Conservation (phyloP, 2,329 filamentous ascomycete genomes). For the Colletotrichum orbiculare region DNA sequence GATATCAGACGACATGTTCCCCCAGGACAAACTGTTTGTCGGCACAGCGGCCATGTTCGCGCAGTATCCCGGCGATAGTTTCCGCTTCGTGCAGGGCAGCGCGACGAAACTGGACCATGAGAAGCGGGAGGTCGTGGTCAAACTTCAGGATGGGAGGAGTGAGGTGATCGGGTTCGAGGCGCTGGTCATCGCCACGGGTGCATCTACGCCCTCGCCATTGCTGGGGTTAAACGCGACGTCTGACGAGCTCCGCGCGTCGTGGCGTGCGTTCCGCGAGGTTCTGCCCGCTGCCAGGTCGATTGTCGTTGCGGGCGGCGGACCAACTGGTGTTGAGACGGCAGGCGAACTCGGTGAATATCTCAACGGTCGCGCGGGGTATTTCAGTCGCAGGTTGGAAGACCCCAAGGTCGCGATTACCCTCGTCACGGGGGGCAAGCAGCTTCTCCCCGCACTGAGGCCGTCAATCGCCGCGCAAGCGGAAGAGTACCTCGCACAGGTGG, state of each 20-base stretch:
- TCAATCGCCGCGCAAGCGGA: constrained; percentile 55
- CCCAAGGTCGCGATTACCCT: constrained; percentile 58
- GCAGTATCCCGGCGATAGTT: constrained; percentile 49
- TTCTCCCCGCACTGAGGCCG: constrained; percentile 54
- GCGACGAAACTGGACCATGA: constrained; percentile 49
- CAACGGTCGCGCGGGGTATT: constrained; percentile 56
- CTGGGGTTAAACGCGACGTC: constrained; percentile 52
- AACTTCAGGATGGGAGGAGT: neutral
- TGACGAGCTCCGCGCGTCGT: constrained; percentile 46
- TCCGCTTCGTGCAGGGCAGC: constrained; percentile 55
- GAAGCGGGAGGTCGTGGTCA: constrained; percentile 47
- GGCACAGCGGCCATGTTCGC: constrained; percentile 50
- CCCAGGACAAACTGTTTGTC: constrained; percentile 57
- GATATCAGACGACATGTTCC: constrained; percentile 56
- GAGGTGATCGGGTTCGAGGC: constrained; percentile 51
- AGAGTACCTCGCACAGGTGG: constrained; percentile 52
- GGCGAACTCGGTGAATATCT: constrained; percentile 63
- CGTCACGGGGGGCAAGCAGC: constrained; percentile 49
- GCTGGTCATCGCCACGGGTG: constrained; percentile 61
- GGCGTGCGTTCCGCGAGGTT: constrained; percentile 51
- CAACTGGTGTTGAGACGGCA: constrained; percentile 62
- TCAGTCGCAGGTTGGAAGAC: constrained; percentile 44
- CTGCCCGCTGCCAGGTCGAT: constrained; percentile 54
- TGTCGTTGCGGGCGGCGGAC: constrained; percentile 61
- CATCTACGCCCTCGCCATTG: constrained; percentile 57